Evolutionary conservation across 164 flowering plant species (phyloP), one percentile per base, ranked within the genome.

Genomic region (Umbellularia californica): DNA sequence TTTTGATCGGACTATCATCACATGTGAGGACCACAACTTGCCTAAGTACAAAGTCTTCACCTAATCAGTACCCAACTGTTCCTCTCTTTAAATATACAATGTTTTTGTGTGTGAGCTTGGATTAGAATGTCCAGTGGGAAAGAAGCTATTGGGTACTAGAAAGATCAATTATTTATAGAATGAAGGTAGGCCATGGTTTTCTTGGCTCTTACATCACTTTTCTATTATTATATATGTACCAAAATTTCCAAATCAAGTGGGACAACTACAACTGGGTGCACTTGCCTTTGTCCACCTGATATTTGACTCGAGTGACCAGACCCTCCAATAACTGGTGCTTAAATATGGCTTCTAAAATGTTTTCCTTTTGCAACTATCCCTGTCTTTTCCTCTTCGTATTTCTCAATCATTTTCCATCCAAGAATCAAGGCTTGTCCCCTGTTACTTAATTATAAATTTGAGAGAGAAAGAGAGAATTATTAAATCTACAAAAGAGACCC

Each of bases 321-420:
- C 24, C 67, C 23, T 50, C 20, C 51, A 50, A 50, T 70, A 2
- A 22, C 72, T 20, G 4, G 58, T 25, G 22, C 28, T 13, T 24
- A 50, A 41, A 70, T 55, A 55, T 58, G n/a, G 65, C 25, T 51
- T 19, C 27, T 28, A 41, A 23, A 58, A 20, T 52, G 58, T 41
- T 41, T 41, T 7, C 28, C 67, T 58, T 30, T 33, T 10, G 74
- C 67, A 72, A 72, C 66, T 72, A 58, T 65, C 27, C 27, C 58
- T 72, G 74, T 72, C 66, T 58, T 72, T 72, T 60, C 27, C 74
- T 28, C 17, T 58, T 60, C 51, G 74, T 27, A 72, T 28, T 25
- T 35, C 24, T 35, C 12, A 3, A 17, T 72, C 62, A 35, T 69
- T 33, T 20, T 72, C 51, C 74, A 60, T 19, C 27, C 58, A 47